Percentiles rank a stretch among this genome's conserved stretches.
Conservation (phyloP, 2,329 filamentous ascomycete genomes). For the Alternaria sp. region DNA sequence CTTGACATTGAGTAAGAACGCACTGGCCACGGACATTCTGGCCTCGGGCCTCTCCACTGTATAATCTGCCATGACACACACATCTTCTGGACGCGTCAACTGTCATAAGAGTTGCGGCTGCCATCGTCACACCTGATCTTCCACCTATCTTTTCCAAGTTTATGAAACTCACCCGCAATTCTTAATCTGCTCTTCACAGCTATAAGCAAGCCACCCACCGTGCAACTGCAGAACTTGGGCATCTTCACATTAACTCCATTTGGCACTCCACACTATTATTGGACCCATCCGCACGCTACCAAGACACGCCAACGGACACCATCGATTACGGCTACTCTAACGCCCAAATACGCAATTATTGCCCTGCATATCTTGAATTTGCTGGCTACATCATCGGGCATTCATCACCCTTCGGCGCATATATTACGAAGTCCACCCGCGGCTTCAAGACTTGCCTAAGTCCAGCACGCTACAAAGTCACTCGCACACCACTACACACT, state of each 20-base stretch:
- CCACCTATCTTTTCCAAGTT: conserved; percentile 1
- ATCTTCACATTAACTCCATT: conserved; percentile 10
- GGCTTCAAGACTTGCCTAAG: conserved; percentile 1
- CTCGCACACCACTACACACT: conserved; percentile 2
- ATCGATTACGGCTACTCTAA: conserved; percentile 32
- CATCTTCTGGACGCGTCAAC: conserved; percentile 18
- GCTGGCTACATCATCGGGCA: conserved; percentile 44
- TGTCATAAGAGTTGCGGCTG: conserved; percentile 14
- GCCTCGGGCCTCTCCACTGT: conserved; percentile 16
- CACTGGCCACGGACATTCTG: conserved; percentile 15
- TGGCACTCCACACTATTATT: conserved; percentile 22
- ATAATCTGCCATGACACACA: conserved; percentile 21
- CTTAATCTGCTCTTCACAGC: conserved; percentile 3
- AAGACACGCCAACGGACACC: conserved; percentile 33
- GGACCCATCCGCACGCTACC: conserved; percentile 28
- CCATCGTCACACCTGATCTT: conserved; percentile 7
- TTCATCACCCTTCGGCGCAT: conserved; percentile 29
- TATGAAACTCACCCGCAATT: background rate
- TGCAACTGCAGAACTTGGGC: conserved; percentile 6
- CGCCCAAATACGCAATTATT: conserved; percentile 26
- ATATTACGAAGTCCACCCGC: conserved; percentile 32
- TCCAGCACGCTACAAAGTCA: conserved; percentile 8
- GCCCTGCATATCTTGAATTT: conserved; percentile 35
- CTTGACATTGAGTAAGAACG: conserved; percentile 13
- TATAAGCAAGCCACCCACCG: conserved; percentile 11